These are phyloP conservation scores for Fusarium brachygibbosum DNA, from an alignment of 2,329 filamentous ascomycete species.

Conservation along the genomic window DNA sequence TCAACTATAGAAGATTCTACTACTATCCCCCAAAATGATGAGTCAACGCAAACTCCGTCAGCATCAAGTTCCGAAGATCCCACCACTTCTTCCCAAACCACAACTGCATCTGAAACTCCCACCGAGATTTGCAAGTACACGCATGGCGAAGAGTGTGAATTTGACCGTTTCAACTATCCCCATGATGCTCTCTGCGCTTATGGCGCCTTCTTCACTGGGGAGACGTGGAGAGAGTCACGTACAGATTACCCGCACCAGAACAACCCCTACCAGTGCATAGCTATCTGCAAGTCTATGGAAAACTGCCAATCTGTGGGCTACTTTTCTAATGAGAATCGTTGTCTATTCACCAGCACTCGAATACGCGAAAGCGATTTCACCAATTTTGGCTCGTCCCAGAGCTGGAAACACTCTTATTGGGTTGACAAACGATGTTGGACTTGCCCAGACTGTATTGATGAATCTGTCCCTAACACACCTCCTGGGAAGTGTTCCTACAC, in stretches of 20 bases:
- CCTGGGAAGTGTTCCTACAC: too few species aligned
- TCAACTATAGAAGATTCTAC: too few species aligned
- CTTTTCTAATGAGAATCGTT: neutral
- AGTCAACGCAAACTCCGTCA: too few species aligned
- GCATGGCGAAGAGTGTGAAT: neutral
- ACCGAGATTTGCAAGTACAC: neutral
- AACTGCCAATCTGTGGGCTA: neutral
- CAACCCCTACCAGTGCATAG: neutral
- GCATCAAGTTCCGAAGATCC: neutral
- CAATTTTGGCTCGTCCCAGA: too few species aligned
- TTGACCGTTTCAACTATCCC: neutral
- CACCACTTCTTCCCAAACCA: neutral
- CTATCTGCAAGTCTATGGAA: neutral
- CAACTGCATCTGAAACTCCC: neutral
- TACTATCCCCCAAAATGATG: too few species aligned
- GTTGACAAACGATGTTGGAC: too few species aligned
- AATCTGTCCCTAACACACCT: too few species aligned
- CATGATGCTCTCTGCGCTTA: neutral
- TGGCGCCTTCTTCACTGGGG: neutral
- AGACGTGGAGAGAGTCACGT: neutral
- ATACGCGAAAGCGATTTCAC: neutral
- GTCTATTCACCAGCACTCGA: rapidly evolving
- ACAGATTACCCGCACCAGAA: neutral
- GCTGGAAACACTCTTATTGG: too few species aligned
- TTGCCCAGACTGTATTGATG: too few species aligned